Evolutionary conservation across 495 filamentous ascomycete genomes (phyloP).

Genomic region (Ramalina intermedia): DNA sequence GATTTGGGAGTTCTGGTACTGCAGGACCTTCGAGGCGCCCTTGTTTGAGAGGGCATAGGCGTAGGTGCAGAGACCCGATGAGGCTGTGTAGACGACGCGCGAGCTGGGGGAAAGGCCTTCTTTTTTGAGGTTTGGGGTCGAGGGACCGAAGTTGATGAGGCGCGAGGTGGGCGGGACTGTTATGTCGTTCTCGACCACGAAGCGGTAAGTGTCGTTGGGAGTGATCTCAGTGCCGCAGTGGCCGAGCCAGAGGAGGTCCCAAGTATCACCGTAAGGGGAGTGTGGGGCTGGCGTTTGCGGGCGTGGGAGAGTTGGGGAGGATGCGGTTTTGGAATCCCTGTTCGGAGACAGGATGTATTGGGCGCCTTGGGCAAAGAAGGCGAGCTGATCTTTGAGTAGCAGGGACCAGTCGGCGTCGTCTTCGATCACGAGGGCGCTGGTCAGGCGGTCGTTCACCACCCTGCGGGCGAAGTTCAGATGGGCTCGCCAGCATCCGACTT

Average conservation of each 20-base stretch:
- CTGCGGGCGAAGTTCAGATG: slow-evolving; percentile 23
- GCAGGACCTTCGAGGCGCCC: background rate
- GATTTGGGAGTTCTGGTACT: background rate
- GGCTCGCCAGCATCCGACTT: slow-evolving; percentile 26
- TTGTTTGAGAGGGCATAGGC: slow-evolving; percentile 16
- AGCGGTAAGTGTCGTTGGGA: slow-evolving; percentile 9
- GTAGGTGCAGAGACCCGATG: slow-evolving; percentile 1
- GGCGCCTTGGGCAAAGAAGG: slow-evolving; percentile 29
- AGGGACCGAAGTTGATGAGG: slow-evolving; percentile 11
- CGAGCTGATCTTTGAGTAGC: slow-evolving; percentile 32
- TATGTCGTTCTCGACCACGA: slow-evolving; percentile 17
- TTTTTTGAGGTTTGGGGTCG: slow-evolving; percentile 1
- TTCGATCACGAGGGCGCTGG: slow-evolving; percentile 39
- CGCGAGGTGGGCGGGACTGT: slow-evolving; percentile 12
- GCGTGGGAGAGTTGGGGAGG: slow-evolving; percentile 17
- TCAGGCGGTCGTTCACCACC: slow-evolving; percentile 30
- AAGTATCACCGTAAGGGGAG: slow-evolving; percentile 43
- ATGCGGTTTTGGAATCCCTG: background rate
- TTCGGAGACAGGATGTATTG: slow-evolving; percentile 12
- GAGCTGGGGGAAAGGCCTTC: background rate
- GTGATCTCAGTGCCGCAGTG: slow-evolving; percentile 30
- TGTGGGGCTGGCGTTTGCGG: slow-evolving; percentile 11
- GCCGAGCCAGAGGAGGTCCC: slow-evolving; percentile 44
- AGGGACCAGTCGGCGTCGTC: slow-evolving; percentile 47
- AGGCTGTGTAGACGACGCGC: background rate